Conservation (phyloP, 306 rosid species). For the Sophora flavescens region DNA sequence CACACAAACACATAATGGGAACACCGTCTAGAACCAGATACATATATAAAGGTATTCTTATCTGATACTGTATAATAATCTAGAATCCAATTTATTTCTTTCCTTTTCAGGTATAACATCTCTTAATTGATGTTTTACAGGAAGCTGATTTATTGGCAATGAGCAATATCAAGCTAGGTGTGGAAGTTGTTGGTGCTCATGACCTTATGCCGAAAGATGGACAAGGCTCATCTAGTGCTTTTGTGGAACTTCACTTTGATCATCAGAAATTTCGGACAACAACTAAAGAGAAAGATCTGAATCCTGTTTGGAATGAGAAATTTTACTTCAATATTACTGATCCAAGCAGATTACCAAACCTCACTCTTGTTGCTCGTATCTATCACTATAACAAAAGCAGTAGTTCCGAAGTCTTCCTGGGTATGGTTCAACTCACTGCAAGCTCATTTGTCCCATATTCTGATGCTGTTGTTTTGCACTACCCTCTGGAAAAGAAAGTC, state of each 20-base stretch:
- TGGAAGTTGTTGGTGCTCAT: constrained; percentile 84
- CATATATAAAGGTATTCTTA: background rate
- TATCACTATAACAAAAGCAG: constrained; percentile 57
- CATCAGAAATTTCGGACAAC: constrained; percentile 73
- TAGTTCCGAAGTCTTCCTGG: constrained; percentile 65
- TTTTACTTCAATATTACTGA: constrained; percentile 83
- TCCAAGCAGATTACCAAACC: constrained; percentile 60
- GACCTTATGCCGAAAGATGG: constrained; percentile 93
- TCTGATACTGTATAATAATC: background rate
- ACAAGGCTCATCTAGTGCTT: constrained; percentile 66
- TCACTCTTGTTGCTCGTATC: constrained; percentile 68
- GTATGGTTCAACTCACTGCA: constrained; percentile 84
- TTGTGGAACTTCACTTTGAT: constrained; percentile 89
- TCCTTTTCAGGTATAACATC: constrained; percentile 53
- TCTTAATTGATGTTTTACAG: constrained; percentile 33
- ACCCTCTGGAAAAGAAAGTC: too few relatives aligned
- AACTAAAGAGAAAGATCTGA: constrained; percentile 77
- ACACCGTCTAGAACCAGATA: background rate
- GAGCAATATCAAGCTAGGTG: constrained; percentile 82
- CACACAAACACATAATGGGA: background rate
- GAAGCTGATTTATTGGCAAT: constrained; percentile 52
- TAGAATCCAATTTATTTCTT: constrained; percentile 23
- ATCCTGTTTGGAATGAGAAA: constrained; percentile 89
- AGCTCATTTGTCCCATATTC: too few relatives aligned
- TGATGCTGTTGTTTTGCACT: too few relatives aligned